Evolutionary conservation across 75 land plant species (phyloP).

Genomic region (Selaginella tamariscina): DNA sequence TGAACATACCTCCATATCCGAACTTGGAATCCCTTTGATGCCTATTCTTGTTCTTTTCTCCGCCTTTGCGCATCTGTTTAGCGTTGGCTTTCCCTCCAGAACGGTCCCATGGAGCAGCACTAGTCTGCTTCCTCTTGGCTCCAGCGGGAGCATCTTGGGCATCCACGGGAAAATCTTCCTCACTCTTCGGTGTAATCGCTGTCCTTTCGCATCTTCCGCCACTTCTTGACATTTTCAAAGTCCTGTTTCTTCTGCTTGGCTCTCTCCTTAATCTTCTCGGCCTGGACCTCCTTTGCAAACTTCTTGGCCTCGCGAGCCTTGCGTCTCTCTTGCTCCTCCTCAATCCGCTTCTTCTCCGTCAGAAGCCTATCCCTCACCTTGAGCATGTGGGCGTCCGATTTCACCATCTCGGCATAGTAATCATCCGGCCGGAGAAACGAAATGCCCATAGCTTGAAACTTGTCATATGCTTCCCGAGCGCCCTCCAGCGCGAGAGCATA

Average conservation of each 20-base stretch:
- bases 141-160: slow-evolving; percentile 31
- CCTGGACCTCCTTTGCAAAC: slow-evolving; percentile 74
- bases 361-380: slow-evolving; percentile 75
- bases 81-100: slow-evolving; percentile 43
- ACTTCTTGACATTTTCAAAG: slow-evolving; percentile 86
- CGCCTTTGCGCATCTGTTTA: background rate
- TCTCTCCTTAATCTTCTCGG: slow-evolving; percentile 70
- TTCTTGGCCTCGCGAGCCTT: slow-evolving; percentile 83
- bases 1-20: slow-evolving; percentile 87
- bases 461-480: slow-evolving; percentile 53
- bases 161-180: slow-evolving; percentile 36
- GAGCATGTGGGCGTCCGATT: slow-evolving; percentile 79
- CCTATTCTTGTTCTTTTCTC: slow-evolving; percentile 26
- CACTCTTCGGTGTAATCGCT: slow-evolving; percentile 43
- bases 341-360: slow-evolving; percentile 56
- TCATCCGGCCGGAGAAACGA: slow-evolving; percentile 91
- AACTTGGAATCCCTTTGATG: slow-evolving; percentile 54
- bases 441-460: slow-evolving; percentile 46
- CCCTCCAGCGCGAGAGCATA: slow-evolving; percentile 65
- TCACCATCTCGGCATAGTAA: slow-evolving; percentile 98
- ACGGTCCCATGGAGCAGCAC: slow-evolving; percentile 48
- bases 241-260: slow-evolving; percentile 82
- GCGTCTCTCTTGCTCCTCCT: slow-evolving; percentile 83
- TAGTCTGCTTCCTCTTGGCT: slow-evolving; percentile 14
- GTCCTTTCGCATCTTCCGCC: slow-evolving; percentile 80